Evolutionary conservation across 192 early-diverging fungal species (phyloP).

Genomic region (Coemansia sp.): DNA sequence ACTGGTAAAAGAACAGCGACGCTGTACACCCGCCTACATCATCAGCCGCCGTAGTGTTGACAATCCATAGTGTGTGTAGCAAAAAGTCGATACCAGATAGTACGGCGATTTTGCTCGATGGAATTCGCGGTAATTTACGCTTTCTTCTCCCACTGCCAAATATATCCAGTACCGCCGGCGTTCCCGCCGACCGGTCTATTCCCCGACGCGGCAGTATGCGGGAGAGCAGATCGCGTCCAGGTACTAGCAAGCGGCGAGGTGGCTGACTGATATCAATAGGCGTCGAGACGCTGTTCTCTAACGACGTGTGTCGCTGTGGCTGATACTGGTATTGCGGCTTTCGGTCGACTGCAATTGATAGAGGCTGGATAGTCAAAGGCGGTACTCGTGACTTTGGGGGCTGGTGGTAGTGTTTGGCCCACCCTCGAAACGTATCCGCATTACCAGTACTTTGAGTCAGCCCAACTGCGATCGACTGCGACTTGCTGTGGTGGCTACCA

Average conservation of each 20-base stretch:
- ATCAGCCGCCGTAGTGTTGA: constrained; percentile 25
- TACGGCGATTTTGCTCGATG: constrained; percentile 47
- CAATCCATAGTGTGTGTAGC: constrained; percentile 39
- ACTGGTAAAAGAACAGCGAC: constrained; percentile 45
- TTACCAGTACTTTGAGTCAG: not conserved
- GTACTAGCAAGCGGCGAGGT: not conserved
- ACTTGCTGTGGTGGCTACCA: not conserved
- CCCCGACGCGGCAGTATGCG: not conserved
- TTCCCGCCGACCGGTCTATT: not conserved
- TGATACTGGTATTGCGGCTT: not conserved
- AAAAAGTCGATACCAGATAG: constrained; percentile 41
- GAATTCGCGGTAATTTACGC: constrained; percentile 27
- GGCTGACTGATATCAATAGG: not conserved
- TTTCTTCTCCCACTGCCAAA: constrained; percentile 2
- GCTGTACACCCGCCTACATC: constrained; percentile 19
- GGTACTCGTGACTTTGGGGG: not conserved
- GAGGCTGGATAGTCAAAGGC: not conserved
- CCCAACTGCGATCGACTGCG: not conserved
- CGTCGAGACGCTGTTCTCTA: not conserved
- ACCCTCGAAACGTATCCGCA: not conserved
- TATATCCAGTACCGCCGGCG: constrained; percentile 5
- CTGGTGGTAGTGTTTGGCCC: not conserved
- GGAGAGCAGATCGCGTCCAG: not conserved
- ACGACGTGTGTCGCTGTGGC: not conserved
- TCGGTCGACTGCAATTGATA: not conserved